Evolutionary conservation across 1,139 yeast genomes (phyloP), one percentile per base, ranked within the genome.

Genomic region (Hanseniaspora sp.): DNA sequence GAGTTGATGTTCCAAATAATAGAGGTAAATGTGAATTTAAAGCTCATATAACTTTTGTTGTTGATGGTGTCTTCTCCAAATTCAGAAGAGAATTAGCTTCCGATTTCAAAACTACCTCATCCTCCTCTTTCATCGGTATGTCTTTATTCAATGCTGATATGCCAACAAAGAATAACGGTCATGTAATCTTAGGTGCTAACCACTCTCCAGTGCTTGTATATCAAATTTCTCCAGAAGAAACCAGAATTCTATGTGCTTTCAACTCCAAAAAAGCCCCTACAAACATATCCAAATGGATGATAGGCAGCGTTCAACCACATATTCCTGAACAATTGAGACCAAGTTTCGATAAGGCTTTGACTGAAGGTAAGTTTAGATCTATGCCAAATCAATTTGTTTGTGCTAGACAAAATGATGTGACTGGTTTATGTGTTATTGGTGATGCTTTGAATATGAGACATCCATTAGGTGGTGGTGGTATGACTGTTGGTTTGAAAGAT

Each of bases 401-500:
- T 8, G 96, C 96, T 0, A 73, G 78, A 57, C 73, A 76, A 52
- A 79, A 78, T 61, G 73, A 74, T 18, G 75, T 79, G 48, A 80
- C 80, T 15, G 99, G 99, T n/a, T 71, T 88, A 55, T 74, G 92
- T 45, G 75, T 92, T 62, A 67, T 92, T 48, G 99, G 99, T 43
- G 99, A 92, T 67, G 87, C 98, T 1, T 75, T 90, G 64, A 92
- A 92, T 68, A 92, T 92, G 96, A 79, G 99, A 66, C 99, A 92
- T 68, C 99, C 99, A 18, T 76, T 92, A 59, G 92, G 98, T 1
- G 99, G 99, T 47, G 98, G 98, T 57, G 99, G 99, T 58, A 92
- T 92, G 99, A 90, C 97, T 11, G 98, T 92, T 46, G 97, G 96
- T 0, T 74, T 94, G 58, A 85, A 82, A 65, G 99, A 92, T 66